These are phyloP conservation scores for Aspergillus ochraceoroseus DNA, from an alignment of 2,329 filamentous ascomycete species.

Conservation along the genomic window DNA sequence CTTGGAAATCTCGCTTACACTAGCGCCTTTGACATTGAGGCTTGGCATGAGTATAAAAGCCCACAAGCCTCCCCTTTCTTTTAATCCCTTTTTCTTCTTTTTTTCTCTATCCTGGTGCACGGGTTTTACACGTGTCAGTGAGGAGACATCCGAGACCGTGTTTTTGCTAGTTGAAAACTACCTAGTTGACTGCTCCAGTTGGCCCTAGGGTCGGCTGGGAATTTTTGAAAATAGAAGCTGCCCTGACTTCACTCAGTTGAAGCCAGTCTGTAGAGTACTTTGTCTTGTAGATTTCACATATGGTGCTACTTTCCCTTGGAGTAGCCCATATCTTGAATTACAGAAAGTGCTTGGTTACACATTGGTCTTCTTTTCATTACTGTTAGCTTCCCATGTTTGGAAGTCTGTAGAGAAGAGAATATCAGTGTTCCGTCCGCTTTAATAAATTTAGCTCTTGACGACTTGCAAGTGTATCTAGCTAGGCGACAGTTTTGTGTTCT, in stretches of 20 bases:
- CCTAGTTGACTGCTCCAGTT: slow-evolving; percentile 68
- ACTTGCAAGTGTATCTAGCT: too few species aligned
- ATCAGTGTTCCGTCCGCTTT: not conserved
- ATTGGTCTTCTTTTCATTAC: slow-evolving; percentile 40
- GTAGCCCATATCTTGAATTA: too few species aligned
- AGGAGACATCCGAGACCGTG: slow-evolving; percentile 80
- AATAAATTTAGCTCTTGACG: too few species aligned
- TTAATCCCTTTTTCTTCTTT: slow-evolving; percentile 34
- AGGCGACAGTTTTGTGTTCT: too few species aligned
- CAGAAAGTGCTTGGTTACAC: slow-evolving; percentile 7
- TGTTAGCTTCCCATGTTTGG: slow-evolving; percentile 31
- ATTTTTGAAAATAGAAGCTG: slow-evolving; percentile 63
- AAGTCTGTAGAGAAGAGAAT: slow-evolving; percentile 38
- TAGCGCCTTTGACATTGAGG: slow-evolving; percentile 20
- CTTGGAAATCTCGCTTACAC: slow-evolving; percentile 25
- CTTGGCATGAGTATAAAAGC: slow-evolving; percentile 26
- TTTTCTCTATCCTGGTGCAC: slow-evolving; percentile 45
- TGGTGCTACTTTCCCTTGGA: not conserved
- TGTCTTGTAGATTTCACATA: not conserved
- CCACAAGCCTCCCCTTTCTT: not conserved
- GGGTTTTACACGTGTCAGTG: slow-evolving; percentile 79
- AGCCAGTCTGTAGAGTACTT: slow-evolving; percentile 17
- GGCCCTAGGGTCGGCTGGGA: slow-evolving; percentile 67
- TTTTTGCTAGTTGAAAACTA: slow-evolving; percentile 93
- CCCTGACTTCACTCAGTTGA: slow-evolving; percentile 23